Percentiles rank a stretch among this genome's conserved stretches.
Evolutionary conservation across 2,329 filamentous ascomycete genomes (phyloP).

Genomic region (Tolypocladium pustulatum): DNA sequence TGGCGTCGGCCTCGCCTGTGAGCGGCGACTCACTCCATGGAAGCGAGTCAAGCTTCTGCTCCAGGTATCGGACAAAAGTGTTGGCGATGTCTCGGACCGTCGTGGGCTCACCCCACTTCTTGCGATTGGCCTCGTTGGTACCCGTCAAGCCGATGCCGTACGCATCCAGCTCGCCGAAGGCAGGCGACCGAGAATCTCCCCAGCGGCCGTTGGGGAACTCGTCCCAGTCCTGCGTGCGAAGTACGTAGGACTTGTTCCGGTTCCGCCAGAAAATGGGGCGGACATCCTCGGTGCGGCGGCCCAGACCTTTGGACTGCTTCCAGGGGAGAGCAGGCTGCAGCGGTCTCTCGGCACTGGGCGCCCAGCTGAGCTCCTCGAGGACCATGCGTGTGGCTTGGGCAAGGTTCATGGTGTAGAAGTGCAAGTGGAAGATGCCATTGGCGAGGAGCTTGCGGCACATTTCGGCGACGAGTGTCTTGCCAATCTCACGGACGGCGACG

Average conservation of each 20-base stretch:
- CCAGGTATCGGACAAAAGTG: conserved; percentile 77
- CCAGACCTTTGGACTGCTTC: conserved; percentile 86
- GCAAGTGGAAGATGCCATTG: conserved; percentile 75
- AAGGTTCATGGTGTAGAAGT: conserved; percentile 99
- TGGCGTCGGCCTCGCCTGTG: conserved; percentile 67
- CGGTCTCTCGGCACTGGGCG: conserved; percentile 67
- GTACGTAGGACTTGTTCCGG: conserved; percentile 88
- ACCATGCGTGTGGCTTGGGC: conserved; percentile 91
- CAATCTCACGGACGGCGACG: conserved; percentile 79
- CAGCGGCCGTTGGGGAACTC: conserved; percentile 98
- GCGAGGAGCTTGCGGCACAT: conserved; percentile 82
- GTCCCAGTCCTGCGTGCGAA: conserved; percentile 96
- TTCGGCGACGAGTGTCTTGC: conserved; percentile 75
- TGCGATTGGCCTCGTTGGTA: conserved; percentile 90
- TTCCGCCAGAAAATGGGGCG: conserved; percentile 99
- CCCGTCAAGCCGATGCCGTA: conserved; percentile 92
- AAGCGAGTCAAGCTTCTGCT: conserved; percentile 67
- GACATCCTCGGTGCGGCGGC: conserved; percentile 86
- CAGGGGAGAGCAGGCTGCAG: conserved; percentile 87
- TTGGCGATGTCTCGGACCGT: conserved; percentile 70
- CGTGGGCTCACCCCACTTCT: conserved; percentile 83
- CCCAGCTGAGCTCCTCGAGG: conserved; percentile 76
- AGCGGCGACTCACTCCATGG: conserved; percentile 94
- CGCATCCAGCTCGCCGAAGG: conserved; percentile 88
- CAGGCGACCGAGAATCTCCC: conserved; percentile 93